phyloP scores from a whole-genome alignment of 345 rosid species.

The Arabidopsis suecica region DNA sequence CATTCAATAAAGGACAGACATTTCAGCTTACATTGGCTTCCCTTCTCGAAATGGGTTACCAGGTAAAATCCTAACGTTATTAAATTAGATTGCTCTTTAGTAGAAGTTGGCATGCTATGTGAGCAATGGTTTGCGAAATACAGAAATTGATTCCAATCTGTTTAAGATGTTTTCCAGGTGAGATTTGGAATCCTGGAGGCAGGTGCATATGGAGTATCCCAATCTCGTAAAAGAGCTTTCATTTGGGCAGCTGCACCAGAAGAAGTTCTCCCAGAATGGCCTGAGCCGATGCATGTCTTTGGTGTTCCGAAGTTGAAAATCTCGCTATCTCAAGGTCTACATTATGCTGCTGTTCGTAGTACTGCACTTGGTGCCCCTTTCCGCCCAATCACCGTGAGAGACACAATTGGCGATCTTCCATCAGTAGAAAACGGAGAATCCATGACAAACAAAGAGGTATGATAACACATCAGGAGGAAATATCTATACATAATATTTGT shows the following conservation, averaged over 20 bases:
- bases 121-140: not conserved
- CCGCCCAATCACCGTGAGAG: constrained; percentile 88
- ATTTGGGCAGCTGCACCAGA: constrained; percentile 97
- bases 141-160: not conserved
- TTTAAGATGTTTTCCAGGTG: constrained; percentile 55
- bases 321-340: constrained; percentile 51
- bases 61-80: constrained; percentile 43
- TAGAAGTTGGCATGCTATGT: constrained; percentile 1
- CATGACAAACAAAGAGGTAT: constrained; percentile 53
- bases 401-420: constrained; percentile 92
- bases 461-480: constrained; percentile 21
- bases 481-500: constrained; percentile 3
- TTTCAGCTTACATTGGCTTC: constrained; percentile 79
- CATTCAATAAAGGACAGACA: constrained; percentile 84
- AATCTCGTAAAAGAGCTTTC: constrained; percentile 86
- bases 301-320: constrained; percentile 66
- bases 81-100: constrained; percentile 1
- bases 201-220: constrained; percentile 89
- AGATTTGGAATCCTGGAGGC: constrained; percentile 95
- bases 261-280: constrained; percentile 92
- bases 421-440: constrained; percentile 76
- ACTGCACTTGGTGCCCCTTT: constrained; percentile 84
- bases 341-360: constrained; percentile 78
- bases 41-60: constrained; percentile 64
- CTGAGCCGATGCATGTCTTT: constrained; percentile 97